Percentiles rank a stretch among this genome's conserved stretches.
phyloP scores from a whole-genome alignment of 2,329 filamentous ascomycete genomes.

The Triangularia setosa region DNA sequence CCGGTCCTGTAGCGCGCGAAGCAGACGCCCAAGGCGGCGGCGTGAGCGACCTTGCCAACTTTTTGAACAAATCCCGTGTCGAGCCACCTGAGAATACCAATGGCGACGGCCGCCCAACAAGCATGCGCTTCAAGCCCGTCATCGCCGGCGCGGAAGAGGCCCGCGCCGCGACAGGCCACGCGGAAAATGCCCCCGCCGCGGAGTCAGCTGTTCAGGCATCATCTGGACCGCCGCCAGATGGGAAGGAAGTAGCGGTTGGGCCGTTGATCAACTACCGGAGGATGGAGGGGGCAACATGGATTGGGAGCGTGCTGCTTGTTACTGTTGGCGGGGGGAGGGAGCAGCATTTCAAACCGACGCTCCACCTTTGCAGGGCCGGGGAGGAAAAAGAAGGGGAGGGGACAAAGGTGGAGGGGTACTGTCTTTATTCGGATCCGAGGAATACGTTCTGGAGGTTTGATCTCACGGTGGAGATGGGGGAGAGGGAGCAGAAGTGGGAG shows the following conservation, averaged over 20 bases:
- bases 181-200: conserved; percentile 16
- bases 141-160: conserved; percentile 41
- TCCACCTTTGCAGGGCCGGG: conserved; percentile 46
- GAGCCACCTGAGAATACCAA: conserved; percentile 33
- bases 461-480: conserved; percentile 69
- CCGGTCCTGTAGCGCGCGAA: conserved; percentile 35
- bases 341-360: conserved; percentile 54
- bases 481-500: conserved; percentile 69
- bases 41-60: conserved; percentile 51
- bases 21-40: conserved; percentile 39
- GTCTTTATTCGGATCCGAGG: conserved; percentile 61
- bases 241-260: conserved; percentile 63
- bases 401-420: conserved; percentile 46
- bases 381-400: background rate
- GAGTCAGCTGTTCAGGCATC: background rate
- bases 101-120: conserved; percentile 21
- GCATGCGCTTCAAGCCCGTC: conserved; percentile 44
- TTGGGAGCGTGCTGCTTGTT: conserved; percentile 82
- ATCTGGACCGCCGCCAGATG: conserved; percentile 33
- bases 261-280: conserved; percentile 74
- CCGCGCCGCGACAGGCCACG: conserved; percentile 26
- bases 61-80: conserved; percentile 53
- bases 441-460: conserved; percentile 94
- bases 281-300: conserved; percentile 68
- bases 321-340: conserved; percentile 64